Base-by-base conservation (phyloP, 2,329 filamentous ascomycete genomes). In the Scopulariopsis brevicaulis region DNA sequence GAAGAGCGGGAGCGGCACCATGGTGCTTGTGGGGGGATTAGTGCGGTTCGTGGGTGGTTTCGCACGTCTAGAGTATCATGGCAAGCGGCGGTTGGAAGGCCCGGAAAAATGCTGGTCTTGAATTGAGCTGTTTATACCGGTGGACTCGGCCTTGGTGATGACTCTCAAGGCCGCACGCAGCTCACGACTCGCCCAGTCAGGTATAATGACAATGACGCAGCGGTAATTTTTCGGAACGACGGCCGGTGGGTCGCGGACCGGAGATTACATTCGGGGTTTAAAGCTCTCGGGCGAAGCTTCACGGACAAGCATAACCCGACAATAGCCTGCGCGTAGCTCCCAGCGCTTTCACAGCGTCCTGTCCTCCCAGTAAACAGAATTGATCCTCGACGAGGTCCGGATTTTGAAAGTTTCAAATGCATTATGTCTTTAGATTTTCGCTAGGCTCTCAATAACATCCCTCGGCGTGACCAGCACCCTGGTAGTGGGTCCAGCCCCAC, bases 1-100 rank as follows among this genome's bases (percentile, higher is more conserved):
- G 71, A 87, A 87, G 20, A 87, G 73, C 22, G 84, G 84, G 46
- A 87, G 74, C 58, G 83, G 77, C 52, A 86, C 83, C 84, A 87
- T 86, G 57, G 61, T 24, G 22, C 28, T 54, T 6, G 46, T 12
- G 8, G 20, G 12, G 46, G n/a, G 22, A 24, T 50, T 50, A n/a
- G n/a, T 10, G n/a, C 11, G 46, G 10, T 50, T 50, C 20, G 46
- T 24, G 22, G 20, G 46, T 22, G 10, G 46, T 50, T 50, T 24
- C n/a, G 20, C 46, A 20, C 46, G 46, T 50, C 20, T 8, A 50
- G 12, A 14, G 6, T 50, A 22, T 50, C 46, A 50, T 50, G n/a
- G 20, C 20, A 24, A 22, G 46, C 46, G 1, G 20, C 8, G 22
- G n/a, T 22, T 8, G 46, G n/a, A 22, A 20, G 14, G n/a, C 46